phyloP scores from a whole-genome alignment of 2,329 filamentous ascomycete species.

The Coniosporium tulheliwenetii region DNA sequence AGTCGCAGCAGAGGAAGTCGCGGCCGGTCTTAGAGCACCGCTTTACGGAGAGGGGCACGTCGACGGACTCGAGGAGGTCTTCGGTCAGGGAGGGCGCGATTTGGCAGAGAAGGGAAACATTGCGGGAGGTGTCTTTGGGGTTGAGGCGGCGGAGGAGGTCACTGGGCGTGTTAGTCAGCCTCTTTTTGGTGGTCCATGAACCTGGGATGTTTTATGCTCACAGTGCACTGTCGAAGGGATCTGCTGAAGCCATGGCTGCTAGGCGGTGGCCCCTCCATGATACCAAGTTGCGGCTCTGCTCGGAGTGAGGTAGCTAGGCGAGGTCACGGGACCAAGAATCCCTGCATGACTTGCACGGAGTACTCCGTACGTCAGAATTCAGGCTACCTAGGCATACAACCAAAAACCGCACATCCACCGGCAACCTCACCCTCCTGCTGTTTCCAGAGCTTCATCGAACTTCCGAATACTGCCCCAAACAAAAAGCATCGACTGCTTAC shows the following conservation, averaged over 20 bases:
- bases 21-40: conserved; percentile 79
- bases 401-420: too few relatives aligned
- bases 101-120: conserved; percentile 77
- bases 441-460: too few relatives aligned
- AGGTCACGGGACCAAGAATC: too few relatives aligned
- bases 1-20: conserved; percentile 97
- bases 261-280: too few relatives aligned
- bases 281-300: too few relatives aligned
- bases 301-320: too few relatives aligned
- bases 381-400: too few relatives aligned
- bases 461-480: too few relatives aligned
- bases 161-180: conserved; percentile 31
- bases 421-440: too few relatives aligned
- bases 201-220: conserved; percentile 24
- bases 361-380: too few relatives aligned
- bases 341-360: too few relatives aligned
- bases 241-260: conserved; percentile 34
- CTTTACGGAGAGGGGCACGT: conserved; percentile 78
- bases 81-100: conserved; percentile 88
- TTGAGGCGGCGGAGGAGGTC: conserved; percentile 97
- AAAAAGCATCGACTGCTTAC: too few relatives aligned
- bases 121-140: conserved; percentile 76
- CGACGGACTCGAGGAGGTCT: conserved; percentile 93
- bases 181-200: conserved; percentile 6
- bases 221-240: conserved; percentile 65